These are phyloP conservation scores for Yamadazyma scolyti DNA, from an alignment of 805 yeast genomes.

Conservation along the genomic window DNA sequence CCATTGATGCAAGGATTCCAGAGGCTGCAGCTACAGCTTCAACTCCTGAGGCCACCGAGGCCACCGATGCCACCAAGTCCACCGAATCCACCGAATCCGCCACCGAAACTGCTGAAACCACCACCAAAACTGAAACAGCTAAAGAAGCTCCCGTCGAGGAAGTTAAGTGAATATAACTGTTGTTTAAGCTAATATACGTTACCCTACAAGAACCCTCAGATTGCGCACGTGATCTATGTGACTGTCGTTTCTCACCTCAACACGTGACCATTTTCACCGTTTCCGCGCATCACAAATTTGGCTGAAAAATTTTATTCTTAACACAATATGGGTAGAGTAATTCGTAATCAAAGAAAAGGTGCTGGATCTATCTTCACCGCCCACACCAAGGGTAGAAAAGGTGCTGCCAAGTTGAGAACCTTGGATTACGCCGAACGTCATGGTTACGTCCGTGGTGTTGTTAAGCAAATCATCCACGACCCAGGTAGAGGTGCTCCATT, in stretches of 20 bases:
- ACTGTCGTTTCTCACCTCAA: background rate
- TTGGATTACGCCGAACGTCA: constrained; percentile 99
- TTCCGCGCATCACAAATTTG: background rate
- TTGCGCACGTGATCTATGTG: background rate
- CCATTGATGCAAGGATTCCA: constrained; percentile 53
- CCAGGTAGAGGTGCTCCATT: constrained; percentile 99
- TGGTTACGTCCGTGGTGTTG: constrained; percentile 99
- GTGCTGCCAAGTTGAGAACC: constrained; percentile 99
- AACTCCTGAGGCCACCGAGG: constrained; percentile 6
- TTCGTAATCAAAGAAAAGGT: constrained; percentile 99
- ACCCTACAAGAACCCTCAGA: background rate
- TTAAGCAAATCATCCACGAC: constrained; percentile 97
- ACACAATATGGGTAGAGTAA: constrained; percentile 92
- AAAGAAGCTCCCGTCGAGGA: constrained; percentile 3
- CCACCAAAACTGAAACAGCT: constrained; percentile 10
- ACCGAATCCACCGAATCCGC: too few relatives aligned
- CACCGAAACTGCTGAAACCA: constrained; percentile 10
- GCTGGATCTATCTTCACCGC: constrained; percentile 99
- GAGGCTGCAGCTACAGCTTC: constrained; percentile 21
- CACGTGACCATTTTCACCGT: background rate
- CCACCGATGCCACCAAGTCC: too few relatives aligned
- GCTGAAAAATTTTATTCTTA: constrained; percentile 2
- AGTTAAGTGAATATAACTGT: constrained; percentile 4
- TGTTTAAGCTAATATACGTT: background rate
- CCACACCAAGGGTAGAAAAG: constrained; percentile 99